phyloP scores from a whole-genome alignment of 2,329 filamentous ascomycete genomes.

The Aschersonia sp. region DNA sequence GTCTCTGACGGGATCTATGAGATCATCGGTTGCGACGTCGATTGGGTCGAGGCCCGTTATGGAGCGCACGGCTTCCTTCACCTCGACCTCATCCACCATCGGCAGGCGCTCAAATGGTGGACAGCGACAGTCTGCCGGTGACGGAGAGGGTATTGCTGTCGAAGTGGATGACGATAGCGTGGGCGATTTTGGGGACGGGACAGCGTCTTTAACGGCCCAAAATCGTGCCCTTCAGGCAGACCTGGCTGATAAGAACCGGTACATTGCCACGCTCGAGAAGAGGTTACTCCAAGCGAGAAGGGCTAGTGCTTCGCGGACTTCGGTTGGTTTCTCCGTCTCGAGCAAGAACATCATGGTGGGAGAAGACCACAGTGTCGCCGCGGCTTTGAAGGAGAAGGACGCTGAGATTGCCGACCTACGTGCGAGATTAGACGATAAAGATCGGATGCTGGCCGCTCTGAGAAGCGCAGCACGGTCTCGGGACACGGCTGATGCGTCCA shows the following conservation, averaged over 20 bases:
- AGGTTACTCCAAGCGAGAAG: conserved; percentile 78
- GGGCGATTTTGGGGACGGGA: conserved; percentile 77
- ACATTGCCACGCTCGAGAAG: conserved; percentile 88
- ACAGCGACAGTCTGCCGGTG: conserved; percentile 28
- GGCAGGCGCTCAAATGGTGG: conserved; percentile 34
- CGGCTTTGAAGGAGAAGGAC: conserved; percentile 74
- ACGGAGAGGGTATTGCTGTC: conserved; percentile 19
- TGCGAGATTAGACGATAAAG: conserved; percentile 82
- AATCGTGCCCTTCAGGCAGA: conserved; percentile 90
- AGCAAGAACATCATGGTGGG: conserved; percentile 54
- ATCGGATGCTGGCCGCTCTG: conserved; percentile 79
- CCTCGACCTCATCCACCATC: conserved; percentile 46
- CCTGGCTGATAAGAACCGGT: conserved; percentile 89
- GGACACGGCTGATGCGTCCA: conserved; percentile 54
- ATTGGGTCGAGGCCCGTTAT: conserved; percentile 32
- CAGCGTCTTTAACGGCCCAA: conserved; percentile 68
- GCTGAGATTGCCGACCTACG: conserved; percentile 84
- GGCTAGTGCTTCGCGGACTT: conserved; percentile 78
- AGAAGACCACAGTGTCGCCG: conserved; percentile 62
- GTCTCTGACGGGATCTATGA: conserved; percentile 39
- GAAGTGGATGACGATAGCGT: conserved; percentile 53
- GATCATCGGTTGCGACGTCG: conserved; percentile 58
- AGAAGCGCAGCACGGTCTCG: conserved; percentile 74
- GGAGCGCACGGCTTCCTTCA: conserved; percentile 52
- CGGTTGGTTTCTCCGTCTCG: conserved; percentile 50